These are phyloP conservation scores for Penstemon davidsonii DNA, from an alignment of 257 asterid genomes.

Conservation along the genomic window DNA sequence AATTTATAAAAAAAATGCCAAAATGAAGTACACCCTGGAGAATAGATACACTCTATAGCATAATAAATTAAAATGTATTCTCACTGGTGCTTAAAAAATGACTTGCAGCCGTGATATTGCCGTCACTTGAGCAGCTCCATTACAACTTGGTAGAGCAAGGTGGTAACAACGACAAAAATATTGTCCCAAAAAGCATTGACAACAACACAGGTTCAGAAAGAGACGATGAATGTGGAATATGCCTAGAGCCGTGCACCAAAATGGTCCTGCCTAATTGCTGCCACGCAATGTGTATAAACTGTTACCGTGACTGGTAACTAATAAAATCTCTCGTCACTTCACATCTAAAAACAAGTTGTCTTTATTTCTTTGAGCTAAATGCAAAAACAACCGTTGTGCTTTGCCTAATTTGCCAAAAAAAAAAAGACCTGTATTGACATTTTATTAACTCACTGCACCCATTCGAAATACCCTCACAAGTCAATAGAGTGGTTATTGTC, in stretches of 20 bases:
- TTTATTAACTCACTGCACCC: no score
- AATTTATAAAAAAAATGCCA: no score
- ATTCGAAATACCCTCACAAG: no score
- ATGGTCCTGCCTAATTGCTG: constrained; percentile 88
- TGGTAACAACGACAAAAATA: constrained; percentile 31
- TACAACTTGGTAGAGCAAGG: constrained; percentile 49
- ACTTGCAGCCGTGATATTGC: constrained; percentile 76
- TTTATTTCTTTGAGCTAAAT: no score
- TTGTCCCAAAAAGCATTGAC: constrained; percentile 27
- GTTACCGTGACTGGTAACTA: constrained; percentile 75
- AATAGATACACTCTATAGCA: not conserved
- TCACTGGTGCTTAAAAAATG: constrained; percentile 15
- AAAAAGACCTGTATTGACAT: no score
- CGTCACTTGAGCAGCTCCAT: constrained; percentile 78
- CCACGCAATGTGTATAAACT: constrained; percentile 89
- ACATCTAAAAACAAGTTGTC: not conserved
- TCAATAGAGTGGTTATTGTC: no score
- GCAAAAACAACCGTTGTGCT: no score
- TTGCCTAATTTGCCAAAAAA: no score
- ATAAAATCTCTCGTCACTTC: not conserved
- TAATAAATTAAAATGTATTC: not conserved
- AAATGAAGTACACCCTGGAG: no score
- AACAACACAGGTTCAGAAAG: constrained; percentile 48
- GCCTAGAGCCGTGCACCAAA: constrained; percentile 83
- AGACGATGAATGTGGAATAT: constrained; percentile 67